Evolutionary conservation across 1,139 yeast genomes (phyloP), one percentile per base, ranked within the genome.

Genomic region (Geotrichum carabidarum): DNA sequence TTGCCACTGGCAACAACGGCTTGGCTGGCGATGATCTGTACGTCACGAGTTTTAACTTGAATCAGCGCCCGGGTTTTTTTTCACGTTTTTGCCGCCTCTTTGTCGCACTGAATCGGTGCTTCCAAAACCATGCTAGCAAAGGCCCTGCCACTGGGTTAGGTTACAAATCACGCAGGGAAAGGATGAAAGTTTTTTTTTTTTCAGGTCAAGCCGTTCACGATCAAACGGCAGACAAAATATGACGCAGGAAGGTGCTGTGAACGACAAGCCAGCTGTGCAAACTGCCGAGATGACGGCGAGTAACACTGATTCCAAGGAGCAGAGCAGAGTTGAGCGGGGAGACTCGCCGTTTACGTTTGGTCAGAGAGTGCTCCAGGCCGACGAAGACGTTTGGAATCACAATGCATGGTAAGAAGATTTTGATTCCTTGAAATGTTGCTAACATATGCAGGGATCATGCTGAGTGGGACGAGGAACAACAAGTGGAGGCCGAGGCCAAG

Each of bases 381-480:
- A 84, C 4, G 91, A 89, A 44, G 72, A 71, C 15, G 96, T 94
- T 1, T 93, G 95, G 82, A 80, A 80, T 60, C 95, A 87, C 68
- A 93, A 93, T 69, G 99, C 99, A 0, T 93, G 99, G 78, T 65
- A 53, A 36, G 62, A 38, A 38, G 37, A n/a, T 14, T 8, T 18
- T 8, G 35, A 30, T 30, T 50, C 30, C 42, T 45, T 27, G 15
- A 34, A 30, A 40, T 12, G 27, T 22, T 34, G 34, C 34, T 41
- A 41, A 41, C 44, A 7, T 32, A 32, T 37, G 11, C 9, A 66
- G 69, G 82, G 99, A 93, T 68, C 96, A 94, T 68, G 97, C 90
- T 18, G 96, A 90, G 66, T 91, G 97, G 96, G 98, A 95, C 49
- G 90, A 86, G 50, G 96, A 89, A 63, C 98, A 94, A 68, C 72